Percentiles rank a stretch among this genome's conserved stretches.
Evolutionary conservation across 1,284 basidiomycete genomes (phyloP).

Genomic region (Amylostereum areolatum): DNA sequence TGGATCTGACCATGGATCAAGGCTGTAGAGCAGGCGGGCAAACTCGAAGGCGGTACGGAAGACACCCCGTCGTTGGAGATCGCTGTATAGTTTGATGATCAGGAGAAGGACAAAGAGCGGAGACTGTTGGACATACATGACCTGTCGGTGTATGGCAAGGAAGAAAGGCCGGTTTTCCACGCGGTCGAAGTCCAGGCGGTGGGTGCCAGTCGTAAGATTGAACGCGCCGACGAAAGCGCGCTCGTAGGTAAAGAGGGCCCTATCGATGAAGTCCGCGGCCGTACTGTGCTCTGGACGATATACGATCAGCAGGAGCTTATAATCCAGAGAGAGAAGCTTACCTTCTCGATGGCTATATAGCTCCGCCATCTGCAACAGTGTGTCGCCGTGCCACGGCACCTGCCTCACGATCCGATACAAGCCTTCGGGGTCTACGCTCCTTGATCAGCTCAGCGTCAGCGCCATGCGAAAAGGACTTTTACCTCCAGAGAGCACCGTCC

Average conservation of each 20-base stretch:
- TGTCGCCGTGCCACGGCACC: constrained; percentile 85
- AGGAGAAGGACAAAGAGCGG: constrained; percentile 1
- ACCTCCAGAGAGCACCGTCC: constrained; percentile 77
- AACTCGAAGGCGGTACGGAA: constrained; percentile 87
- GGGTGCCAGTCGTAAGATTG: constrained; percentile 72
- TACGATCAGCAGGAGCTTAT: not conserved
- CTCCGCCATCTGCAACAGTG: constrained; percentile 81
- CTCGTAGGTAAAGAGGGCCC: constrained; percentile 87
- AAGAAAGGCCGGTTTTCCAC: constrained; percentile 86
- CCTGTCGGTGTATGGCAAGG: constrained; percentile 73
- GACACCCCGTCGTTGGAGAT: constrained; percentile 83
- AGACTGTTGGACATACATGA: constrained; percentile 45
- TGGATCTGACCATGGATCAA: constrained; percentile 82
- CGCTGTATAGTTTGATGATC: constrained; percentile 32
- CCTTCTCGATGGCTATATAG: constrained; percentile 83
- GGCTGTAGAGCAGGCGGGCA: constrained; percentile 70
- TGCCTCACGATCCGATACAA: constrained; percentile 52
- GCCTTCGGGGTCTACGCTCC: constrained; percentile 57
- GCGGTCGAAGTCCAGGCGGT: constrained; percentile 80
- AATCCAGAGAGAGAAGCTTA: constrained; percentile 20
- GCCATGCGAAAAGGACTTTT: constrained; percentile 17
- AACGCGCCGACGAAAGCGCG: constrained; percentile 81
- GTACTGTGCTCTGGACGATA: constrained; percentile 63
- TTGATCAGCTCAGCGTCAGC: not conserved
- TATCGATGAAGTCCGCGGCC: constrained; percentile 80